A percentile compares a stretch with the other conserved stretches of the same genome.
Conservation (phyloP, 805 yeast genomes). For the Teunomyces cretensis region DNA sequence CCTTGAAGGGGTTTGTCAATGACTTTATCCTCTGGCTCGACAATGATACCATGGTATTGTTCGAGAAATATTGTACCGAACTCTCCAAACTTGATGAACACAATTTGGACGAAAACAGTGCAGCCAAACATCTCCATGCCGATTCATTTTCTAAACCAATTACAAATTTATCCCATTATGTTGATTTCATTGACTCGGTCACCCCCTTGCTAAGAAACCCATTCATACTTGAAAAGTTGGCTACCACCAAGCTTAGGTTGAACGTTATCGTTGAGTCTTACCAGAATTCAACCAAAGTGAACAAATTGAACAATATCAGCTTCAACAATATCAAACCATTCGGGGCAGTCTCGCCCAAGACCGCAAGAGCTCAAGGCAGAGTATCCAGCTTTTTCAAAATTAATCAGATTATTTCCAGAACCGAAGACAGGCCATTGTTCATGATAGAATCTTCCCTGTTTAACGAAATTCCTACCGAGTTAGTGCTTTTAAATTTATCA, state of each 20-base stretch:
- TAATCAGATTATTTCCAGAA: slow-evolving; percentile 36
- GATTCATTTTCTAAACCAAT: slow-evolving; percentile 30
- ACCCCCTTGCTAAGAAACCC: slow-evolving; percentile 33
- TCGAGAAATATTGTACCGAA: slow-evolving; percentile 28
- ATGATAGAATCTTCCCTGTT: slow-evolving; percentile 8
- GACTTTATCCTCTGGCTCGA: slow-evolving; percentile 42
- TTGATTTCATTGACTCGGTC: slow-evolving; percentile 26
- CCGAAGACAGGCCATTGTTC: slow-evolving; percentile 21
- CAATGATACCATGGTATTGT: slow-evolving; percentile 30
- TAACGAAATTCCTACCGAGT: slow-evolving; percentile 21
- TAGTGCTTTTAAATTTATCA: slow-evolving; percentile 34
- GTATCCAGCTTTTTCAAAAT: slow-evolving; percentile 41
- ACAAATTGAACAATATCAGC: slow-evolving; percentile 29
- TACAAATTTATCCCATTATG: slow-evolving; percentile 28
- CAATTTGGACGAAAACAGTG: slow-evolving; percentile 2
- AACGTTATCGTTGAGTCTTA: slow-evolving; percentile 16
- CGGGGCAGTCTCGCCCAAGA: slow-evolving; percentile 12
- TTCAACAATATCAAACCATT: slow-evolving; percentile 36
- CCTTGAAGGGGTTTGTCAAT: slow-evolving; percentile 36
- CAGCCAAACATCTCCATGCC: slow-evolving; percentile 12
- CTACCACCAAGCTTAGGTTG: slow-evolving; percentile 13
- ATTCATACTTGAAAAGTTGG: slow-evolving; percentile 34
- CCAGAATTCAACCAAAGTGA: slow-evolving; percentile 12
- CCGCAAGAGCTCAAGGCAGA: slow-evolving; percentile 8
- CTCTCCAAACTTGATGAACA: slow-evolving; percentile 13